Evolutionary conservation across 139 green algal species (phyloP).

Genomic region (Axilococcus clingmanii): DNA sequence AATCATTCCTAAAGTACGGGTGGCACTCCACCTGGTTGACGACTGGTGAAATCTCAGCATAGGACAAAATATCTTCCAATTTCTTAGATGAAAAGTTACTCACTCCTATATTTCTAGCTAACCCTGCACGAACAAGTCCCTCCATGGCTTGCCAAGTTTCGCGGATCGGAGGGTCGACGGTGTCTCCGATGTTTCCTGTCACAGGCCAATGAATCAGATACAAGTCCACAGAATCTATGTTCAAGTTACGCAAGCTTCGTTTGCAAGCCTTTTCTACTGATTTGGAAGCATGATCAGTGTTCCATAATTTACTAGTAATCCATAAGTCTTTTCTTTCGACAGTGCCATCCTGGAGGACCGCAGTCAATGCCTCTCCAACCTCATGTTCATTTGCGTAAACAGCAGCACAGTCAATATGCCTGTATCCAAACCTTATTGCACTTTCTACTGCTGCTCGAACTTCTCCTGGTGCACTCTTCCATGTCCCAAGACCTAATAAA

Average conservation of each 20-base stretch:
- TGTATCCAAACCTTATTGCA: constrained; percentile 28
- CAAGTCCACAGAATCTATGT: constrained; percentile 78
- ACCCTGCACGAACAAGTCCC: constrained; percentile 50
- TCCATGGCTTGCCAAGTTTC: constrained; percentile 41
- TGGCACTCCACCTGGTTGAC: constrained; percentile 84
- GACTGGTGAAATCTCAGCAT: constrained; percentile 41
- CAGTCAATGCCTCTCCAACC: constrained; percentile 29
- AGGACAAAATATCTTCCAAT: constrained; percentile 43
- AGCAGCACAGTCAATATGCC: constrained; percentile 41
- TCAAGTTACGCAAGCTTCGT: constrained; percentile 56
- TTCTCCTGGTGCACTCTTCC: constrained; percentile 2
- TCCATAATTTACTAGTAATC: constrained; percentile 63
- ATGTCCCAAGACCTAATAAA: constrained; percentile 4
- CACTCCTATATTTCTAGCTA: constrained; percentile 67
- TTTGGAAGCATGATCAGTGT: constrained; percentile 17
- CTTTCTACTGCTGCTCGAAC: constrained; percentile 1
- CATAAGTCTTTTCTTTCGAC: constrained; percentile 49
- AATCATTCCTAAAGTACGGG: constrained; percentile 79
- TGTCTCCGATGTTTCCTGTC: constrained; percentile 40
- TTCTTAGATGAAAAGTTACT: constrained; percentile 72
- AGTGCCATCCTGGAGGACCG: constrained; percentile 6
- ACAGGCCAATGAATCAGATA: constrained; percentile 71
- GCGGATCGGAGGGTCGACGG: constrained; percentile 33
- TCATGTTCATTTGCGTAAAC: constrained; percentile 41
- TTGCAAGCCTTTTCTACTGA: constrained; percentile 20